Percentiles rank a stretch among this genome's conserved stretches.
These are phyloP conservation scores for Yamadazyma aaseri DNA, from an alignment of 1,139 yeast species.

Conservation along the genomic window DNA sequence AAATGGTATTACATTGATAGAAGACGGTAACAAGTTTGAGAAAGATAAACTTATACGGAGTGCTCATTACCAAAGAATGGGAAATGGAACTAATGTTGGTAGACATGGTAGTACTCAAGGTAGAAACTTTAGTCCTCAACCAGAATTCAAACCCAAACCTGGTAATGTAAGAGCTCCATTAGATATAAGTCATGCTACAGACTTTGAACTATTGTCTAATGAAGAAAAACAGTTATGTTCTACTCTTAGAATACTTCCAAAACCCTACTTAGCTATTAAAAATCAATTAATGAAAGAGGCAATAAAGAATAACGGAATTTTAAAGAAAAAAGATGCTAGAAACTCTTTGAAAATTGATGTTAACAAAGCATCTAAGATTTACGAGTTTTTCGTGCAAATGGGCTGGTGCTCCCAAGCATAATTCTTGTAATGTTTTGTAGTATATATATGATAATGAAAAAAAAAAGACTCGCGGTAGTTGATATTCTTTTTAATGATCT, in stretches of 20 bases:
- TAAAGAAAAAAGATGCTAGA: constrained; percentile 81
- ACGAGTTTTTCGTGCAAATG: constrained; percentile 89
- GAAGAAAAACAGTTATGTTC: constrained; percentile 88
- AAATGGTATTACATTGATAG: constrained; percentile 81
- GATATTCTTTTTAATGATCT: constrained; percentile 2
- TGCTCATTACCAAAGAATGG: constrained; percentile 62
- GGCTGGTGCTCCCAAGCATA: constrained; percentile 69
- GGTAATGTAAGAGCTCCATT: constrained; percentile 47
- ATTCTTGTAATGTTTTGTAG: constrained; percentile 4
- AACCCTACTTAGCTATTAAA: constrained; percentile 90
- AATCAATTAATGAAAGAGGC: constrained; percentile 90
- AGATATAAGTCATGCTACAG: constrained; percentile 83
- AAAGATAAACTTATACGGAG: constrained; percentile 73
- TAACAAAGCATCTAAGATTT: constrained; percentile 79
- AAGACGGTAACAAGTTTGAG: constrained; percentile 82
- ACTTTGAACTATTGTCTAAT: constrained; percentile 73
- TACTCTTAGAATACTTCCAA: constrained; percentile 80
- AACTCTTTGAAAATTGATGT: constrained; percentile 84
- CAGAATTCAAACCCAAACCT: constrained; percentile 40
- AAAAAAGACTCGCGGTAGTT: constrained; percentile 1
- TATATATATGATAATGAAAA: not conserved
- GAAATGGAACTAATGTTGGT: constrained; percentile 38
- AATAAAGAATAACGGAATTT: constrained; percentile 75
- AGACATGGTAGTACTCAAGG: constrained; percentile 22
- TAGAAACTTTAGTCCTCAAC: constrained; percentile 35